Base-by-base conservation (phyloP, 345 rosid species). In the Nephelium lappaceum region DNA sequence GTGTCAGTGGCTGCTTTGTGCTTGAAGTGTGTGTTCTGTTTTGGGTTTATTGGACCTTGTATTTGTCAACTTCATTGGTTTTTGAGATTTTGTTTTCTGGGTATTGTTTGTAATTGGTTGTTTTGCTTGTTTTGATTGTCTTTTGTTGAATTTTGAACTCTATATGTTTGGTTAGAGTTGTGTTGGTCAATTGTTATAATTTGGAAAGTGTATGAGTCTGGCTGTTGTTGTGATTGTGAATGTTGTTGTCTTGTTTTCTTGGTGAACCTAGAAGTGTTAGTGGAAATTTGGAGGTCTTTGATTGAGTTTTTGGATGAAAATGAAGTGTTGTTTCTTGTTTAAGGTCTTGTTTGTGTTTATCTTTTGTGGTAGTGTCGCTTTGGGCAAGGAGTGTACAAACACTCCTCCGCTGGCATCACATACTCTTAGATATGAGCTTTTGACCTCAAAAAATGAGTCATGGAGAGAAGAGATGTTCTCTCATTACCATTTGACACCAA, bases 331-430 rank as follows among this genome's bases (percentile, higher is more conserved):
- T 64, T 19, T 71, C 78, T 53, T 76, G 73, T 72, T 82, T 65
- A 53, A 10, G 69, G 55, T 84, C 62, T 74, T 84, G 61, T 61
- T 73, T 73, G 11, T 84, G 42, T 82, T 67, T 58, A 49, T 78
- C 78, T 38, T 78, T 0, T 82, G 78, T 42, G 73, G 77, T 31
- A 31, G 36, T 68, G 25, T 43, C 81, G 88, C 81, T 39, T 24
- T 69, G 78, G 78, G 90, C 7, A 96, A 96, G 82, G 99, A 96
- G 87, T 96, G 98, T 81, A 96, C 99, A 11, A 96, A 96, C 84
- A 74, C 5, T 67, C 92, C 92, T 21, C 69, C 93, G 84, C 90
- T 91, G 47, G 79, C 97, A 12, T 91, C 99, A 0, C 99, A 96
- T 79, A 84, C 94, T 62, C 67, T 93, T 79, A 91, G 98, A 18